Conservation (phyloP, 2,329 filamentous ascomycete species). For the Aspergillus proliferans region DNA sequence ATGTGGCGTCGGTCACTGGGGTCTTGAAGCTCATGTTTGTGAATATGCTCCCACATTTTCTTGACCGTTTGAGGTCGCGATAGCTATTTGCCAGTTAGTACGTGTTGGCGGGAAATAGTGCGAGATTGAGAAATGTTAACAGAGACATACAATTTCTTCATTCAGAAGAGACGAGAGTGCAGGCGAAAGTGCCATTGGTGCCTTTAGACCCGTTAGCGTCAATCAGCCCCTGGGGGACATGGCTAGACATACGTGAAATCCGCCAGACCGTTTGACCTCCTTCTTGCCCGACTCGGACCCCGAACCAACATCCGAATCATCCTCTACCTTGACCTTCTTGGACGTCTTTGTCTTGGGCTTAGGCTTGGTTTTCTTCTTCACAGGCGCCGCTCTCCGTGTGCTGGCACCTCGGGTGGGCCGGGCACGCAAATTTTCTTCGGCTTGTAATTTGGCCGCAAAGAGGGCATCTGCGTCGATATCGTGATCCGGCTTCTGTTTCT, state of each 20-base stretch:
- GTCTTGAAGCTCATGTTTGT: conserved; percentile 79
- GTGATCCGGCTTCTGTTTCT: conserved; percentile 57
- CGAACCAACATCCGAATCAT: conserved; percentile 71
- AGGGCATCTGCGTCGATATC: conserved; percentile 75
- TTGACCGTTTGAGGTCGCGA: conserved; percentile 95
- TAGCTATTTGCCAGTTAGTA: conserved; percentile 50
- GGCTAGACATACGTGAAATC: conserved; percentile 65
- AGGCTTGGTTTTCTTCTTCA: conserved; percentile 57
- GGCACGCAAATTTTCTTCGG: conserved; percentile 75
- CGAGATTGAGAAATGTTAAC: conserved; percentile 5
- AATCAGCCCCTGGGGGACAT: background rate
- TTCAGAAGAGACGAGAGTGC: conserved; percentile 40
- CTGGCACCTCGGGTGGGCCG: conserved; percentile 71
- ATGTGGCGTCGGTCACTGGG: conserved; percentile 89
- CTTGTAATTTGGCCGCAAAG: conserved; percentile 80
- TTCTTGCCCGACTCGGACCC: conserved; percentile 54
- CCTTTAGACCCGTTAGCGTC: conserved; percentile 23
- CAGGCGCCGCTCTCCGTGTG: conserved; percentile 50
- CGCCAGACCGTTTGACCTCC: conserved; percentile 69
- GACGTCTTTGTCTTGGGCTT: conserved; percentile 50
- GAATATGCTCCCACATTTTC: conserved; percentile 93
- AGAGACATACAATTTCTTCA: conserved; percentile 37
- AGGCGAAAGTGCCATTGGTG: conserved; percentile 42
- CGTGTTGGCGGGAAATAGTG: background rate
- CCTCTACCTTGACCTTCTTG: conserved; percentile 68